Percentiles rank a stretch among this genome's conserved stretches.
These are phyloP conservation scores for Scedosporium apiospermum DNA, from an alignment of 2,329 filamentous ascomycete species.

Conservation along the genomic window DNA sequence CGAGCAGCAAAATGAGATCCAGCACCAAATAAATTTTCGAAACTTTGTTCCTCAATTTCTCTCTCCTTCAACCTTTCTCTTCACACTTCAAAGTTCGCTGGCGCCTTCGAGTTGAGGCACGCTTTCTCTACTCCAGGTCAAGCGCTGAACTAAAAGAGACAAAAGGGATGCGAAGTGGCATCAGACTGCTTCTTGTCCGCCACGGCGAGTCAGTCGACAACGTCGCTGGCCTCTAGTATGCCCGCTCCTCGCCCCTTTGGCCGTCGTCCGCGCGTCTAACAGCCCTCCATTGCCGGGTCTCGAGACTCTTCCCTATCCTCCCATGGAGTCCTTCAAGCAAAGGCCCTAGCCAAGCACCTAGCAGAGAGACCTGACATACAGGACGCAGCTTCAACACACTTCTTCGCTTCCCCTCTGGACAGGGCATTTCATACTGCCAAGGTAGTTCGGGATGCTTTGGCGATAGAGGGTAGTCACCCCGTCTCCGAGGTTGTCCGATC, in stretches of 20 bases:
- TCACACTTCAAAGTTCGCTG: neutral
- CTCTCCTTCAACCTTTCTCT: neutral
- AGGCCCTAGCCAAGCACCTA: conserved; percentile 58
- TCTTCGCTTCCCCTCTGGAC: conserved; percentile 72
- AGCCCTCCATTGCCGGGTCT: conserved; percentile 53
- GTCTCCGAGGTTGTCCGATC: conserved; percentile 13
- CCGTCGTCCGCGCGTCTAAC: neutral
- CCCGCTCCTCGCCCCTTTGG: neutral
- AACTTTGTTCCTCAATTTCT: neutral
- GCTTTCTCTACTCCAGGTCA: neutral
- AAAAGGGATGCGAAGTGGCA: neutral
- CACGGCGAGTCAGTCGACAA: conserved; percentile 92
- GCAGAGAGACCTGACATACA: conserved; percentile 16
- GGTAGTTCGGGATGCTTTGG: conserved; percentile 51
- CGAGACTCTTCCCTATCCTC: conserved; percentile 73
- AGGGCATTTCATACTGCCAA: conserved; percentile 65
- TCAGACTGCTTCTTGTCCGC: conserved; percentile 60
- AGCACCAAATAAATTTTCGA: neutral
- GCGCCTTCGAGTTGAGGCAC: neutral
- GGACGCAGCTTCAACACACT: conserved; percentile 26
- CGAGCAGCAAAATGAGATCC: too few species aligned
- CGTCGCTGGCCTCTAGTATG: conserved; percentile 66
- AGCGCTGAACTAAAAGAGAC: neutral
- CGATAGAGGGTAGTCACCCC: conserved; percentile 8
- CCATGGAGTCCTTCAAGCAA: conserved; percentile 74